phyloP scores from a whole-genome alignment of 2,329 filamentous ascomycete genomes.

The Periconia digitata region DNA sequence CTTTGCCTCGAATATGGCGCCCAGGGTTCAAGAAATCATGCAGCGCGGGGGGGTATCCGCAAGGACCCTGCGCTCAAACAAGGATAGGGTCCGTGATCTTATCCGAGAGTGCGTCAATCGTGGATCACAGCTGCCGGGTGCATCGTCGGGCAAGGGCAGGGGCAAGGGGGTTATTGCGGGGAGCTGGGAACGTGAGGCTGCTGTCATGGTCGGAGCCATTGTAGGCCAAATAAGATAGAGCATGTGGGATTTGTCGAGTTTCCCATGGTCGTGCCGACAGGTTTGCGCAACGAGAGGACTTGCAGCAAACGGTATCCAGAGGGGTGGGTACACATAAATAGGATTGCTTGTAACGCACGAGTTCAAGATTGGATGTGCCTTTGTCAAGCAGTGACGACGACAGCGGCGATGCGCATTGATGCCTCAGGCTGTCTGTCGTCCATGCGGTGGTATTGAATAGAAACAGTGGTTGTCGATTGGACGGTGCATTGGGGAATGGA shows the following conservation, averaged over 20 bases:
- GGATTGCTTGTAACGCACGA: too few species aligned
- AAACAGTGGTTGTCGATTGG: constrained; percentile 21
- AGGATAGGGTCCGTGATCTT: constrained; percentile 71
- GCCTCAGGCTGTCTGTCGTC: neutral
- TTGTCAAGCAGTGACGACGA: neutral
- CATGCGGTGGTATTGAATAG: constrained; percentile 14
- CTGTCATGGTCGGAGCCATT: constrained; percentile 90
- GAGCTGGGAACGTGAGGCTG: constrained; percentile 86
- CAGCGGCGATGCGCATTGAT: neutral
- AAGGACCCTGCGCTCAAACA: constrained; percentile 75
- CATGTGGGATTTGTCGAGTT: neutral
- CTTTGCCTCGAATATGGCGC: constrained; percentile 74
- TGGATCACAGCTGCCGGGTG: constrained; percentile 70
- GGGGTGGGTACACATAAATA: neutral
- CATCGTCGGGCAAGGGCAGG: constrained; percentile 43
- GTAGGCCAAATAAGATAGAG: constrained; percentile 52
- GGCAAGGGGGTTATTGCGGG: constrained; percentile 49
- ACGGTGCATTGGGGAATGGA: constrained; percentile 12
- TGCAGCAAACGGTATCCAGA: neutral
- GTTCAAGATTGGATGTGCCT: neutral
- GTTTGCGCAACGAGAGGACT: neutral
- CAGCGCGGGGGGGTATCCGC: constrained; percentile 81
- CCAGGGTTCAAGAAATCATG: constrained; percentile 81
- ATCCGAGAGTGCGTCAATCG: constrained; percentile 80
- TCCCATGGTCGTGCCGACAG: neutral